Conservation (phyloP, 495 filamentous ascomycete genomes). For the Collariella sp. region DNA sequence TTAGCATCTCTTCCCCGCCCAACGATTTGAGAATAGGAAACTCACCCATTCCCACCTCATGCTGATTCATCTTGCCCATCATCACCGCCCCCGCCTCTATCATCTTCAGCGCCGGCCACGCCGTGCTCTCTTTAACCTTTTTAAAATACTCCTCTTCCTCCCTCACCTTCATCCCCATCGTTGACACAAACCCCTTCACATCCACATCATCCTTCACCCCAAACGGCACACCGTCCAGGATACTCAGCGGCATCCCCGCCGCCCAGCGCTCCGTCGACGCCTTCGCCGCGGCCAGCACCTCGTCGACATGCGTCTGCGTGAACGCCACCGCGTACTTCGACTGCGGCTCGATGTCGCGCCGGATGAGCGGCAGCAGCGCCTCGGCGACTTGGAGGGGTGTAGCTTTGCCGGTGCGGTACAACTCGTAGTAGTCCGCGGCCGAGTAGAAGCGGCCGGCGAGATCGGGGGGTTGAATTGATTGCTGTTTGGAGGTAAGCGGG, state of each 20-base stretch:
- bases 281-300: slow-evolving; percentile 56
- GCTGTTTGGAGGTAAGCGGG: slow-evolving; percentile 30
- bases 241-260: slow-evolving; percentile 50
- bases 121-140: slow-evolving; percentile 23
- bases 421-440: slow-evolving; percentile 64
- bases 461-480: slow-evolving; percentile 26
- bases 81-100: slow-evolving; percentile 73
- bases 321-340: slow-evolving; percentile 64
- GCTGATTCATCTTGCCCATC: slow-evolving; percentile 84
- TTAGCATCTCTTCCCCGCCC: no score
- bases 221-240: slow-evolving; percentile 78
- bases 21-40: no score
- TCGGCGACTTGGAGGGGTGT: slow-evolving; percentile 66
- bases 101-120: slow-evolving; percentile 69
- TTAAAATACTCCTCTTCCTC: slow-evolving; percentile 32
- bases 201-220: slow-evolving; percentile 82
- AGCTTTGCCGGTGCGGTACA: slow-evolving; percentile 57
- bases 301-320: slow-evolving; percentile 46
- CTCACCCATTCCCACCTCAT: slow-evolving; percentile 61
- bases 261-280: slow-evolving; percentile 64
- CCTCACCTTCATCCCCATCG: slow-evolving; percentile 43
- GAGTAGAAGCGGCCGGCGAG: slow-evolving; percentile 51
- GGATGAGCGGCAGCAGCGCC: slow-evolving; percentile 60
- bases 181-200: slow-evolving; percentile 62
- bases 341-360: slow-evolving; percentile 42